Percentiles rank a stretch among this genome's conserved stretches.
Conservation (phyloP, 1,139 yeast species). For the Geotrichum siamense region DNA sequence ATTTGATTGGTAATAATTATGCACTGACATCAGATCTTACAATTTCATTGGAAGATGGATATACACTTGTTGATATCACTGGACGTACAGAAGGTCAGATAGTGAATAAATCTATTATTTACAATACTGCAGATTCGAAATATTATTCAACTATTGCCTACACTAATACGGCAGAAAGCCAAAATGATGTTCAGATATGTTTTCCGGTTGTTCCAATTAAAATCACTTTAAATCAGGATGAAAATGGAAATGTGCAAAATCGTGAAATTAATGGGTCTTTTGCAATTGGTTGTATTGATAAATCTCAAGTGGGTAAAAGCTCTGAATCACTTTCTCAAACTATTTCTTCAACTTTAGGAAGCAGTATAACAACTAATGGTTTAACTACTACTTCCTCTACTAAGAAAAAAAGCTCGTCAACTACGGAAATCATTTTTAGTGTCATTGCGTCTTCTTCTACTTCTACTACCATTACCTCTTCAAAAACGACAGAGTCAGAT, state of each 20-base stretch:
- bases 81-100: constrained; percentile 17
- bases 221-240: constrained; percentile 13
- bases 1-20: constrained; percentile 14
- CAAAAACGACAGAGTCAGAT: background rate
- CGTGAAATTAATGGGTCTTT: constrained; percentile 17
- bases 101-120: constrained; percentile 16
- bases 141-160: constrained; percentile 17
- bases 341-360: background rate
- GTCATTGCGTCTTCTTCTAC: constrained; percentile 6
- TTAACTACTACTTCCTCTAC: constrained; percentile 7
- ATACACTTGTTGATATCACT: constrained; percentile 17
- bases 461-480: constrained; percentile 2
- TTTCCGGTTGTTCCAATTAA: constrained; percentile 18
- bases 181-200: constrained; percentile 11
- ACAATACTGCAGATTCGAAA: constrained; percentile 17
- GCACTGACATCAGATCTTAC: constrained; percentile 14
- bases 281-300: constrained; percentile 17
- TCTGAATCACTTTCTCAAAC: constrained; percentile 1
- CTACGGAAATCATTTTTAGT: background rate
- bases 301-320: constrained; percentile 9
- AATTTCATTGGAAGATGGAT: constrained; percentile 11
- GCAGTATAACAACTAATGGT: constrained; percentile 1
- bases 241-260: constrained; percentile 3
- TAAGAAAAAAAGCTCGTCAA: background rate
- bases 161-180: constrained; percentile 14